phyloP scores from a whole-genome alignment of 208 protist species.

The Leishmania martiniquensis region DNA sequence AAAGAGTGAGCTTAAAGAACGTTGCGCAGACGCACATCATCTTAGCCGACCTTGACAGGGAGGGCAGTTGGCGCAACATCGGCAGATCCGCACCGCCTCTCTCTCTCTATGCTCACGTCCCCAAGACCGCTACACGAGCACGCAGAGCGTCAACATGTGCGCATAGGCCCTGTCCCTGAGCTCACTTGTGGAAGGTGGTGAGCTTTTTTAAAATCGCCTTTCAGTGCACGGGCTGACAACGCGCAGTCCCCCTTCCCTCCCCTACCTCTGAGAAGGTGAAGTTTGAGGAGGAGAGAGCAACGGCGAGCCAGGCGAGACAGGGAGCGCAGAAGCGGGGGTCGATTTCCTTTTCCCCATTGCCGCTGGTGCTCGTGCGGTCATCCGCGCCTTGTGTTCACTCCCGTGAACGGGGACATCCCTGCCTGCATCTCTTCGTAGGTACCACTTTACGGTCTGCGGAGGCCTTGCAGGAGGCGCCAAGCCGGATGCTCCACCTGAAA shows the following conservation, averaged over 20 bases:
- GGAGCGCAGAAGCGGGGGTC: neutral
- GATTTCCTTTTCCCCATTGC: neutral
- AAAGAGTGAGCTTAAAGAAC: neutral
- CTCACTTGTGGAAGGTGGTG: neutral
- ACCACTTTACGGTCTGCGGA: slow-evolving; percentile 1
- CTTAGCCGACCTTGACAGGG: neutral
- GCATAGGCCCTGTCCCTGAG: neutral
- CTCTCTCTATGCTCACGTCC: neutral
- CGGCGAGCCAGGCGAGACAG: neutral
- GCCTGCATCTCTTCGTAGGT: neutral
- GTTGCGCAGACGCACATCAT: neutral
- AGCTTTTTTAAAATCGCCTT: neutral
- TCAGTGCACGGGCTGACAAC: neutral
- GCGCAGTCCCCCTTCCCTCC: no score
- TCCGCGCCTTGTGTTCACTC: neutral
- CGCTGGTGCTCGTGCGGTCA: neutral
- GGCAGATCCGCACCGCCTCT: neutral
- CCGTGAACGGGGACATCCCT: neutral
- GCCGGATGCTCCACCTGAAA: slow-evolving; percentile 28
- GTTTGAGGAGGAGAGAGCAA: neutral
- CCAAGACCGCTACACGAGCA: neutral
- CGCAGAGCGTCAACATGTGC: no score
- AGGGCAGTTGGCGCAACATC: neutral
- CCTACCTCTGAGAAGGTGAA: neutral
- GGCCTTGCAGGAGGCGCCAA: slow-evolving; percentile 13